These are phyloP conservation scores for Colletotrichum plurivorum DNA, from an alignment of 2,329 filamentous ascomycete genomes.

Conservation along the genomic window DNA sequence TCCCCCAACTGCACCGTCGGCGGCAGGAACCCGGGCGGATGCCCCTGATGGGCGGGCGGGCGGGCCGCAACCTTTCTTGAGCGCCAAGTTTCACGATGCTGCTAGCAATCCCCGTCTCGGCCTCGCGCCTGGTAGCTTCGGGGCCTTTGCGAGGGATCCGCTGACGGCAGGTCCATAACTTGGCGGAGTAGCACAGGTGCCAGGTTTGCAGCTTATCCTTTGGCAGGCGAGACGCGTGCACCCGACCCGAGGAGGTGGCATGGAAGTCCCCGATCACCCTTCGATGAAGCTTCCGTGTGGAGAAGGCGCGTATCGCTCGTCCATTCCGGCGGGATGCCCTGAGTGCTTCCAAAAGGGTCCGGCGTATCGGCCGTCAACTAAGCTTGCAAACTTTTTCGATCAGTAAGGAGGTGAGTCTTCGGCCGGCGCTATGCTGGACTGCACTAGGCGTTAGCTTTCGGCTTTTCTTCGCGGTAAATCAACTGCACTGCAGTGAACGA, in stretches of 20 bases:
- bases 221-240: too few relatives aligned
- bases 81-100: background rate
- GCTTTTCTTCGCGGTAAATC: too few relatives aligned
- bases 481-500: background rate
- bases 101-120: background rate
- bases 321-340: background rate
- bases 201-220: too few relatives aligned
- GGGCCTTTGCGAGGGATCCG: too few relatives aligned
- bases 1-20: background rate
- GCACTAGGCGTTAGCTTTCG: background rate
- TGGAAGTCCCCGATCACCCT: background rate
- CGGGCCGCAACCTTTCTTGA: background rate
- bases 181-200: too few relatives aligned
- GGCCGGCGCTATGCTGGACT: background rate
- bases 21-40: background rate
- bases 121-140: background rate
- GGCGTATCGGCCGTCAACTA: background rate
- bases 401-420: background rate
- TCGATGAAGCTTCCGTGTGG: slow-evolving; percentile 10
- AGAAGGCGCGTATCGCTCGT: slow-evolving; percentile 1
- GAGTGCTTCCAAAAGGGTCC: too few relatives aligned
- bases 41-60: background rate
- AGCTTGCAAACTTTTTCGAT: slow-evolving; percentile 4
- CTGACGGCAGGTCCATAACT: too few relatives aligned
- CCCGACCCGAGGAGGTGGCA: background rate